A percentile compares a stretch with the other conserved stretches of the same genome.
These are phyloP conservation scores for Manihot esculenta DNA, from an alignment of 441 rosid species.

Conservation along the genomic window DNA sequence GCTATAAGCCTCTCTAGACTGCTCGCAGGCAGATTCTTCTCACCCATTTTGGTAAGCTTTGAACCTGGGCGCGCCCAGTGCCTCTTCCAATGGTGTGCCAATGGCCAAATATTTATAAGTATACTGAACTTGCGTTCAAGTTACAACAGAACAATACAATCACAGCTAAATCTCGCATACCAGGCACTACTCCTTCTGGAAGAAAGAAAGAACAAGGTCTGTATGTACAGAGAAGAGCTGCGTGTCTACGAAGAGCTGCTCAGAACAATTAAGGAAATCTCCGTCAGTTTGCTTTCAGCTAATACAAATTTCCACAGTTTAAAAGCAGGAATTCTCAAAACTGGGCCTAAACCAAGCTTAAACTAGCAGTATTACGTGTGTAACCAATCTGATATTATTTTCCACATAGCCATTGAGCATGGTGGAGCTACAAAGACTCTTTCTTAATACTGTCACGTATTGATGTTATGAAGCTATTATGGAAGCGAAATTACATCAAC, in stretches of 20 bases:
- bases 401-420: too few relatives aligned
- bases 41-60: neutral
- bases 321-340: neutral
- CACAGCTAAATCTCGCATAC: slow-evolving; percentile 12
- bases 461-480: too few relatives aligned
- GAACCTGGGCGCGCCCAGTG: neutral
- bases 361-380: neutral
- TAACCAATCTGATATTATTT: neutral
- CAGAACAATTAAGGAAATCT: slow-evolving; percentile 18
- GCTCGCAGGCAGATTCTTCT: neutral
- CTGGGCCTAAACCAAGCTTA: neutral
- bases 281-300: slow-evolving; percentile 16
- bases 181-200: slow-evolving; percentile 73
- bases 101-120: slow-evolving; percentile 6
- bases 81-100: neutral
- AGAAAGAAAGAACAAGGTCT: slow-evolving; percentile 83
- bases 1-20: neutral
- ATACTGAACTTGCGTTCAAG: slow-evolving; percentile 34
- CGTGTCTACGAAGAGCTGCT: slow-evolving; percentile 88
- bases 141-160: slow-evolving; percentile 19
- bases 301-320: neutral
- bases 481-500: too few relatives aligned
- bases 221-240: slow-evolving; percentile 98
- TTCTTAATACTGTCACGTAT: too few relatives aligned
- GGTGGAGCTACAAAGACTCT: too few relatives aligned